Evolutionary conservation across 768 basidiomycete species (phyloP).

Genomic region (Kondoa subrosea): DNA sequence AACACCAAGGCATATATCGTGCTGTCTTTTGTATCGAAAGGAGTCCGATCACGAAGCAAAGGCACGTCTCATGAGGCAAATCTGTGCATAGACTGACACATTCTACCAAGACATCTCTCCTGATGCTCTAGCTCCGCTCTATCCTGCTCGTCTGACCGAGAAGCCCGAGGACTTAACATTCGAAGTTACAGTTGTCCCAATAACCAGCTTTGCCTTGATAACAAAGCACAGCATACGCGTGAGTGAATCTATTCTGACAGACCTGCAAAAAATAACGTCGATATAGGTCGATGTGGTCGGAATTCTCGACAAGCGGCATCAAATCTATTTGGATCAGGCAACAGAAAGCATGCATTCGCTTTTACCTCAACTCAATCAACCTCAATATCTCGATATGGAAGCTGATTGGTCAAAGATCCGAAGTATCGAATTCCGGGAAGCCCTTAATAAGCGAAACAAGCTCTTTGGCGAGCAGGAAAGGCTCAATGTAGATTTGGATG

Average conservation of each 20-base stretch:
- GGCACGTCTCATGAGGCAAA: neutral
- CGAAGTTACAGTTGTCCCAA: constrained; percentile 47
- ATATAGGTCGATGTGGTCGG: constrained; percentile 6
- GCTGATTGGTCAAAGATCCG: constrained; percentile 69
- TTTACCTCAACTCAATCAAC: neutral
- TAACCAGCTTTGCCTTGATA: constrained; percentile 59
- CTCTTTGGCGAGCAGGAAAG: constrained; percentile 38
- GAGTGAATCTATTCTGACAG: constrained; percentile 7
- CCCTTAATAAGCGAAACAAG: constrained; percentile 45
- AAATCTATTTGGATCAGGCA: neutral
- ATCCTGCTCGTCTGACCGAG: constrained; percentile 47
- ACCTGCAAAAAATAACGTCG: too few species aligned
- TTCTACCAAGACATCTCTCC: neutral
- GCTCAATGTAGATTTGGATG: constrained; percentile 21
- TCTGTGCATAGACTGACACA: neutral
- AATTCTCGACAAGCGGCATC: neutral
- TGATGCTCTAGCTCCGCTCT: constrained; percentile 39
- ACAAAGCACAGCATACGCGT: constrained; percentile 46
- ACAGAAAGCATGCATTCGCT: constrained; percentile 1
- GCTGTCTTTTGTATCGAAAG: constrained; percentile 22
- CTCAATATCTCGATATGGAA: constrained; percentile 41
- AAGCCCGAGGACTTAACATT: constrained; percentile 46
- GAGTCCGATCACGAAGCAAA: neutral
- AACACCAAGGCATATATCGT: constrained; percentile 23
- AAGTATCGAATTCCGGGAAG: constrained; percentile 80